Percentiles rank a stretch among this genome's conserved stretches.
Evolutionary conservation across 2,329 filamentous ascomycete species (phyloP).

Genomic region (Ophiostoma australiae): DNA sequence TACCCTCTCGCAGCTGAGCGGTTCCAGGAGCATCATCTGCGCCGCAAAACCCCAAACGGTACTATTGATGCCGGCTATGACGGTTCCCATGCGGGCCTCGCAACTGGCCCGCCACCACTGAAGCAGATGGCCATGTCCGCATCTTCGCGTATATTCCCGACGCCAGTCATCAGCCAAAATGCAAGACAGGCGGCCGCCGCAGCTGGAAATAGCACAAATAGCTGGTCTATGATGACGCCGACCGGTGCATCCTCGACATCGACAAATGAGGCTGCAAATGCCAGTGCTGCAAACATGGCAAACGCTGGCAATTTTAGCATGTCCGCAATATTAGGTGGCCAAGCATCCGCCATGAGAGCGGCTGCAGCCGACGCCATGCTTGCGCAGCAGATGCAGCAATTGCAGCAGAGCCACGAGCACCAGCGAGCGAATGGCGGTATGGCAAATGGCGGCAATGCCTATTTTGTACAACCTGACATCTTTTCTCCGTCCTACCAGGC

Average conservation of each 20-base stretch:
- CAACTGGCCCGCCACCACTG: slow-evolving; percentile 65
- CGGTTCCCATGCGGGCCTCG: slow-evolving; percentile 69
- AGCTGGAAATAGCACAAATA: slow-evolving; percentile 13
- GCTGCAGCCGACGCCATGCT: slow-evolving; percentile 25
- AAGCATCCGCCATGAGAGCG: neutral
- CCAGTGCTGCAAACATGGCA: neutral
- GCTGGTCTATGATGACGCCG: neutral
- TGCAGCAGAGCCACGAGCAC: slow-evolving; percentile 19
- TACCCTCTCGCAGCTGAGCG: slow-evolving; percentile 30
- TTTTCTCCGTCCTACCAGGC: slow-evolving; percentile 36
- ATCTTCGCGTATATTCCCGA: slow-evolving; percentile 37
- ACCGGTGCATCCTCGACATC: neutral
- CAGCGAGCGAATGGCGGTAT: slow-evolving; percentile 4
- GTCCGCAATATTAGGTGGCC: neutral
- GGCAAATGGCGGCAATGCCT: slow-evolving; percentile 27
- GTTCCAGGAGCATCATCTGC: slow-evolving; percentile 66
- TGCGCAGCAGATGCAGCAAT: slow-evolving; percentile 9
- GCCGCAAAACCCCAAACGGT: slow-evolving; percentile 91
- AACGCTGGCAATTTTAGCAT: neutral
- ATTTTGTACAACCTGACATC: slow-evolving; percentile 30
- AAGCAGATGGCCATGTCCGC: slow-evolving; percentile 79
- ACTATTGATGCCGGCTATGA: slow-evolving; percentile 89
- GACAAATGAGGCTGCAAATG: neutral
- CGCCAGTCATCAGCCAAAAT: slow-evolving; percentile 25
- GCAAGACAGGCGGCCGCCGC: slow-evolving; percentile 27